Conservation (phyloP, 2,329 filamentous ascomycete species). For the Paecilomyces dactylethromorphus region DNA sequence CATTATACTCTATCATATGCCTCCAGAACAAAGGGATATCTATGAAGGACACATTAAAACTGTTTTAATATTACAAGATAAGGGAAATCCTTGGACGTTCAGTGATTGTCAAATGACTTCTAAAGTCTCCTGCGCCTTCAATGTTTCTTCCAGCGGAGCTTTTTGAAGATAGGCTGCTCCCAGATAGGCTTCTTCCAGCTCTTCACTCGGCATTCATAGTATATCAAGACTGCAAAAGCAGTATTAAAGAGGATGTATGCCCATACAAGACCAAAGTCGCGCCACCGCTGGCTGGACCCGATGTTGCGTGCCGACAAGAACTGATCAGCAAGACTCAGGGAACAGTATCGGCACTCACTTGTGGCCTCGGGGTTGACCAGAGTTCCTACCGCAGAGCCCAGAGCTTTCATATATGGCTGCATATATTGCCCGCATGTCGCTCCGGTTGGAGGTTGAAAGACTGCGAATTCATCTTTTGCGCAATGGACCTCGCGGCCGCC, state of each 20-base stretch:
- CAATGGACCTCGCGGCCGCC: constrained; percentile 62
- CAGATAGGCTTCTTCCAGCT: background rate
- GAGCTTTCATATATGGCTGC: constrained; percentile 37
- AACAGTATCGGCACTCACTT: constrained; percentile 46
- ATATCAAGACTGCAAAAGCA: constrained; percentile 40
- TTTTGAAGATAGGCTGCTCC: too few species aligned
- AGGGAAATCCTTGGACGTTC: background rate
- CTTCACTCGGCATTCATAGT: background rate
- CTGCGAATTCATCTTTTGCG: constrained; percentile 61
- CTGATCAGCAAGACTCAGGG: constrained; percentile 31
- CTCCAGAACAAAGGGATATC: background rate
- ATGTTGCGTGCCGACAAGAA: constrained; percentile 42
- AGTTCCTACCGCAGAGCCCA: constrained; percentile 42
- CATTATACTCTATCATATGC: background rate
- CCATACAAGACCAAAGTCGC: constrained; percentile 61
- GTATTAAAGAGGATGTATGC: constrained; percentile 55
- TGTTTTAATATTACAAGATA: background rate
- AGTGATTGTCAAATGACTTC: background rate
- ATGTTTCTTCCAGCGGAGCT: background rate
- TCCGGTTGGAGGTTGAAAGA: constrained; percentile 56
- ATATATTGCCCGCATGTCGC: constrained; percentile 58
- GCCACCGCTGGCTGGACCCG: constrained; percentile 56
- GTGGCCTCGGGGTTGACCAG: constrained; percentile 47
- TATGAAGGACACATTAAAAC: background rate
- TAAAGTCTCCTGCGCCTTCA: background rate